Percentiles rank a stretch among this genome's conserved stretches.
Evolutionary conservation across 75 land plant species (phyloP).

Genomic region (Sequoia sempervirens): DNA sequence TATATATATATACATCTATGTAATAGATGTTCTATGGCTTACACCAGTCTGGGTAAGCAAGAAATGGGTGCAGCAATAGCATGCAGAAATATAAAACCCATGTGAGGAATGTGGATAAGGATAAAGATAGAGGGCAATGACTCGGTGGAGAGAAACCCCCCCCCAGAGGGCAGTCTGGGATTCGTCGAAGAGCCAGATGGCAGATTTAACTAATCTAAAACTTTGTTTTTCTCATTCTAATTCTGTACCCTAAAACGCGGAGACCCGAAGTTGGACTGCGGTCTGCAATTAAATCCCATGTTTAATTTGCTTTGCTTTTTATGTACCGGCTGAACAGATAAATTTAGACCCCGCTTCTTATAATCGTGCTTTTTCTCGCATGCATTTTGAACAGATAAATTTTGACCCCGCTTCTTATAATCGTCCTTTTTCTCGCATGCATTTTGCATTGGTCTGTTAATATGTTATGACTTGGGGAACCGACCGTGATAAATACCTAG

Average conservation of each 20-base stretch:
- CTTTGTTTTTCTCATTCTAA: neutral
- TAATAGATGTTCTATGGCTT: neutral
- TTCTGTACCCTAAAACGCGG: neutral
- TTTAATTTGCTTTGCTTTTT: too few relatives aligned
- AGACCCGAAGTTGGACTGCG: neutral
- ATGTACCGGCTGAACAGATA: too few relatives aligned
- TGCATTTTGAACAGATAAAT: too few relatives aligned
- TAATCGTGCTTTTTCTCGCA: too few relatives aligned
- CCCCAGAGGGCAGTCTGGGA: neutral
- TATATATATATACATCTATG: too few relatives aligned
- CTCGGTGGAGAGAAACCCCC: neutral
- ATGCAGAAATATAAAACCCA: neutral
- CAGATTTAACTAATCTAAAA: neutral
- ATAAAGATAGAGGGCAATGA: neutral
- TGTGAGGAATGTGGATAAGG: constrained; percentile 12
- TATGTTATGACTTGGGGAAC: too few relatives aligned
- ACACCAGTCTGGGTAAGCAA: neutral
- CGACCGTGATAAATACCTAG: too few relatives aligned
- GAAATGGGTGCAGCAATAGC: neutral
- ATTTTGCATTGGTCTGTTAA: too few relatives aligned
- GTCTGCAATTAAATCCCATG: neutral
- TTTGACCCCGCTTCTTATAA: too few relatives aligned
- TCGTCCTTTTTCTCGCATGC: too few relatives aligned
- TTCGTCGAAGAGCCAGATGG: neutral
- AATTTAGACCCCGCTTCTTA: too few relatives aligned